Evolutionary conservation across 345 rosid genomes (phyloP), one percentile per base, ranked within the genome.

Genomic region (Salix viminalis): DNA sequence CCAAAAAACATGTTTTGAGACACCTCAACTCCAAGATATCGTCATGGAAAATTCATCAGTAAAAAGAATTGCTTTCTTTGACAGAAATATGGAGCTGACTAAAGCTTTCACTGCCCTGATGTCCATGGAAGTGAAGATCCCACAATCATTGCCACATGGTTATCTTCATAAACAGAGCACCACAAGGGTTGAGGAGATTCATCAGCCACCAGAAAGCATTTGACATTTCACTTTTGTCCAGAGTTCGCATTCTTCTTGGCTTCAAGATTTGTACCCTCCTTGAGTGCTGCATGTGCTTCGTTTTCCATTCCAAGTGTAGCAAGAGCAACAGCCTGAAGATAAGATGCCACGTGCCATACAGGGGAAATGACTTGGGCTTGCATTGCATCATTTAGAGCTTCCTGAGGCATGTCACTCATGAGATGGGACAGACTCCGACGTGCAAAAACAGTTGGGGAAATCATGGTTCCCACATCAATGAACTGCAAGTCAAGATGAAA

Each of bases 301-400:
- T 83, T 87, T 81, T 89, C 92, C 90, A 82, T 90, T 84, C 92
- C 94, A 69, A 90, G 80, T 13, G 86, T 79, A 6, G 85, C 37
- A 60, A 89, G 86, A n/a, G 98, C 91, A 15, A 87, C 89, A 65
- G 96, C 89, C 82, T 96, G 97, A 76, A 96, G 90, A 84, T 96
- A 93, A 18, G 96, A 87, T 42, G 99, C 97, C 44, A 93, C 86
- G 56, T 93, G 90, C 97, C 96, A 91, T 52, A 88, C 88, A 1
- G 98, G 94, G 73, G 94, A 90, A 76, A 90, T 84, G 44, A 88
- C 86, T 85, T 96, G 97, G n/a, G 98, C 96, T 84, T 91, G 96
- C 92, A 88, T 85, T 60, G 94, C 94, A 75, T 95, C 97, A 62
- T 79, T 84, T 54, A 92, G 81, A 69, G 96, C 97, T 81, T 95